Conservation (phyloP, 2,329 filamentous ascomycete genomes). For the Leptographium radiaticola region DNA sequence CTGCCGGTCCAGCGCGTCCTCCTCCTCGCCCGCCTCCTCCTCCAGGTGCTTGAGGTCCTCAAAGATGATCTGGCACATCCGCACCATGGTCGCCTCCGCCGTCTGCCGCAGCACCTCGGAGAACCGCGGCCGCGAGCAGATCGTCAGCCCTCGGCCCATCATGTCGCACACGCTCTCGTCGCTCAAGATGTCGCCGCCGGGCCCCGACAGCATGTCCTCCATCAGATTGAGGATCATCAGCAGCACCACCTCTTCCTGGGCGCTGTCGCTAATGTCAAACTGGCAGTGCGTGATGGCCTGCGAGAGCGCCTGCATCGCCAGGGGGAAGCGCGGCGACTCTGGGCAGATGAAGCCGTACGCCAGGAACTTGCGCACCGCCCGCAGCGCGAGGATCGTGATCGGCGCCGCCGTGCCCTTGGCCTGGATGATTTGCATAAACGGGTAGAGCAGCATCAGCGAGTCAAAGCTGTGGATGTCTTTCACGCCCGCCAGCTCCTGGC, state of each 20-base stretch:
- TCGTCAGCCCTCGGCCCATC: slow-evolving; percentile 96
- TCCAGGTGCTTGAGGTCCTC: slow-evolving; percentile 81
- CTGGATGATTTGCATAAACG: slow-evolving; percentile 92
- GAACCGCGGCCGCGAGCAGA: slow-evolving; percentile 87
- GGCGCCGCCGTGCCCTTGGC: slow-evolving; percentile 92
- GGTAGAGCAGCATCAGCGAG: slow-evolving; percentile 75
- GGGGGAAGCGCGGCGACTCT: slow-evolving; percentile 71
- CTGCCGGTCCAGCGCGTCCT: slow-evolving; percentile 51
- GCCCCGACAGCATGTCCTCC: slow-evolving; percentile 95
- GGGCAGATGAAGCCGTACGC: slow-evolving; percentile 83
- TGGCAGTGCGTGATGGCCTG: slow-evolving; percentile 94
- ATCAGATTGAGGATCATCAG: slow-evolving; percentile 91
- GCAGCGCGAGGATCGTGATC: slow-evolving; percentile 86
- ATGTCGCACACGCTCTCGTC: slow-evolving; percentile 98
- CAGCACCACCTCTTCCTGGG: slow-evolving; percentile 89
- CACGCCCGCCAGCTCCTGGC: slow-evolving; percentile 75
- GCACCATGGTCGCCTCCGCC: slow-evolving; percentile 93
- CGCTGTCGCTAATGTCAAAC: slow-evolving; percentile 90
- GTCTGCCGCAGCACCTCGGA: slow-evolving; percentile 83
- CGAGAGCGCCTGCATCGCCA: slow-evolving; percentile 89
- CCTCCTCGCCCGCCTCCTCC: slow-evolving; percentile 55
- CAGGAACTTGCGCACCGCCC: slow-evolving; percentile 92
- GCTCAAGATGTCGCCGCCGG: slow-evolving; percentile 83
- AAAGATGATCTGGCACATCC: slow-evolving; percentile 98
- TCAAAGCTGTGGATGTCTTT: slow-evolving; percentile 88